These are phyloP conservation scores for Metschnikowia baotianmanensis DNA, from an alignment of 805 yeast species.

Conservation along the genomic window DNA sequence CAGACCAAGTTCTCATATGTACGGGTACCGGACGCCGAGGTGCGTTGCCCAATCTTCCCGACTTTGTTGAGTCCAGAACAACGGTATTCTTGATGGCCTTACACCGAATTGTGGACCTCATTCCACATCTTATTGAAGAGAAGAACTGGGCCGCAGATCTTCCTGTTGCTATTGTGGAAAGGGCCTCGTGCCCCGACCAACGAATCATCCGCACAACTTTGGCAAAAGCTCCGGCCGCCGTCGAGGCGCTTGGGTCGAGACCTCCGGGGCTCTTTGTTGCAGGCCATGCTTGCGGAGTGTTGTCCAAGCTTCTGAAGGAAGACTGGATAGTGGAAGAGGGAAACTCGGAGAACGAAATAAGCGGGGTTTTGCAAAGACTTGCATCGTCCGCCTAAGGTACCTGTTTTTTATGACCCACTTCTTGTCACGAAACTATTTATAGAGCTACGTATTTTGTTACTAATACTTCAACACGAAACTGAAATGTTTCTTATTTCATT, in stretches of 20 bases:
- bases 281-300: constrained; percentile 72
- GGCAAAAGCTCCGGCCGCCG: constrained; percentile 64
- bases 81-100: constrained; percentile 88
- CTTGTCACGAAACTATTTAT: too few relatives aligned
- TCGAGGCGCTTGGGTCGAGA: constrained; percentile 74
- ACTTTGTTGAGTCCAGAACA: constrained; percentile 68
- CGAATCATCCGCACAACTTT: constrained; percentile 75
- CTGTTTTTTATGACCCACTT: too few relatives aligned
- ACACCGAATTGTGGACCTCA: constrained; percentile 64
- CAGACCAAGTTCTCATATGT: constrained; percentile 89
- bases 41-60: constrained; percentile 73
- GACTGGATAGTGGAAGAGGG: constrained; percentile 53
- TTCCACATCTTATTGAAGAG: constrained; percentile 41
- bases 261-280: constrained; percentile 90
- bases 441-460: too few relatives aligned
- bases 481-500: too few relatives aligned
- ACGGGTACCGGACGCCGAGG: constrained; percentile 95
- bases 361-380: constrained; percentile 16
- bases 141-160: constrained; percentile 65
- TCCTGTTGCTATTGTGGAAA: constrained; percentile 84
- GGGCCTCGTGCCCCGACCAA: constrained; percentile 94
- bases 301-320: constrained; percentile 22
- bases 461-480: too few relatives aligned
- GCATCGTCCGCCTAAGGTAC: constrained; percentile 3
- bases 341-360: constrained; percentile 13